Base-by-base conservation (phyloP, 352 stramenopile species). In the Blastocystis sp. region DNA sequence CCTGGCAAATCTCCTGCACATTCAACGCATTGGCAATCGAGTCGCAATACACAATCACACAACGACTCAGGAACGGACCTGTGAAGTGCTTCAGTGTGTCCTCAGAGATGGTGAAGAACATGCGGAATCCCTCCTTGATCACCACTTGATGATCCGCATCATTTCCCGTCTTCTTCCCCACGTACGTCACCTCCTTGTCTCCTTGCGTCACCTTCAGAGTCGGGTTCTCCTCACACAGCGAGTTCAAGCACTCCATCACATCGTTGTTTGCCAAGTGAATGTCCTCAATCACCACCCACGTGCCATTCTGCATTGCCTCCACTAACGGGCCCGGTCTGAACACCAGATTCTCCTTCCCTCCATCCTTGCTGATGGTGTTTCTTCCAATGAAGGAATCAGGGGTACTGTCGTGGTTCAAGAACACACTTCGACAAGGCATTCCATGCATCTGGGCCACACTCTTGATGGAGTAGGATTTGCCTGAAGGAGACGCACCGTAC, bases 251-350 rank as follows among this genome's bases (percentile, higher is more conserved):
- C n/a, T 76, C 65, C 43, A 76, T 67, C 43, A 76, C 28, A 67
- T 76, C 65, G n/a, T 65, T 65, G 43, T 65, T 76, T 67, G 65
- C 65, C 43, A 76, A 76, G n/a, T 76, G 65, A 76, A 76, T 76
- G 43, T 76, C 65, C n/a, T 76, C 65, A 76, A 76, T 76, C 43
- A 76, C 28, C 19, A 76, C n/a, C 65, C 65, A 76, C 21, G 17
- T 19, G 21, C 65, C 65, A 62, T 76, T 56, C n/a, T 76, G 17
- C 65, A 76, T 76, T n/a, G 65, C 65, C 0, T 76, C 65, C 65
- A 65, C 17, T 0, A 76, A 76, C 21, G 65, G 65, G 0, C 65
- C 65, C 0, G 17, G 17, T 76, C 65, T 19, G 43, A 76, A 76
- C n/a, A 40, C 43, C 19, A 76, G 19, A 76, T 76, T 76, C 28